Conservation (phyloP, 2,329 filamentous ascomycete species). For the Myrmaecium sp. region DNA sequence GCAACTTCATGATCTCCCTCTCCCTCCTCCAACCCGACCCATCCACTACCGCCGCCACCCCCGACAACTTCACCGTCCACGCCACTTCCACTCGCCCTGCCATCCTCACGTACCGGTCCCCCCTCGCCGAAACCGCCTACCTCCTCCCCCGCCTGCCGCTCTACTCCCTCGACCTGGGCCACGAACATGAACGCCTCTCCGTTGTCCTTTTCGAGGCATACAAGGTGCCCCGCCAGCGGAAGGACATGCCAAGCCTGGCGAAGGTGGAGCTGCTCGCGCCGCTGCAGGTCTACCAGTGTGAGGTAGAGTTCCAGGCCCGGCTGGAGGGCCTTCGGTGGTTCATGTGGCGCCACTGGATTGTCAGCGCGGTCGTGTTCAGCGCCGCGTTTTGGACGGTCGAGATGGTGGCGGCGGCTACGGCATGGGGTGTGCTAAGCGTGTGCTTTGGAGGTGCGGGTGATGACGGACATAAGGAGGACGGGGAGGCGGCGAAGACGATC, state of each 20-base stretch:
- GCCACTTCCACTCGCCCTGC: conserved; percentile 62
- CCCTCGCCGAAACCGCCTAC: conserved; percentile 45
- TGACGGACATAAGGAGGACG: conserved; percentile 8
- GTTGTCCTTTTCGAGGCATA: too few species aligned
- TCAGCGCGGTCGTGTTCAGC: conserved; percentile 53
- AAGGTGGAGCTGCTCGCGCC: conserved; percentile 50
- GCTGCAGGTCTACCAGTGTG: conserved; percentile 61
- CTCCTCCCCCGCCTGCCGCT: too few species aligned
- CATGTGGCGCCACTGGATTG: conserved; percentile 70
- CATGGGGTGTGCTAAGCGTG: conserved; percentile 42
- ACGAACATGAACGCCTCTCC: too few species aligned
- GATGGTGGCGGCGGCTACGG: conserved; percentile 46
- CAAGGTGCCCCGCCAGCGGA: conserved; percentile 47
- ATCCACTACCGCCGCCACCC: conserved; percentile 2
- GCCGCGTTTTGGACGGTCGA: conserved; percentile 61
- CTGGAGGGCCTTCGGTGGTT: conserved; percentile 63
- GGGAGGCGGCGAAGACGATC: background rate
- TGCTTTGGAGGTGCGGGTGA: conserved; percentile 13
- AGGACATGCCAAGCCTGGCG: conserved; percentile 36
- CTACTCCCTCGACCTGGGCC: too few species aligned
- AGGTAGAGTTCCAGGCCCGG: conserved; percentile 53
- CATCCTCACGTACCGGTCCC: conserved; percentile 64
- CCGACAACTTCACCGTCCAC: background rate
- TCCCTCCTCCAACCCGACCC: conserved; percentile 36
- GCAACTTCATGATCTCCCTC: conserved; percentile 90